Evolutionary conservation across 352 stramenopile genomes (phyloP).

Genomic region (Sclerospora graminicola): DNA sequence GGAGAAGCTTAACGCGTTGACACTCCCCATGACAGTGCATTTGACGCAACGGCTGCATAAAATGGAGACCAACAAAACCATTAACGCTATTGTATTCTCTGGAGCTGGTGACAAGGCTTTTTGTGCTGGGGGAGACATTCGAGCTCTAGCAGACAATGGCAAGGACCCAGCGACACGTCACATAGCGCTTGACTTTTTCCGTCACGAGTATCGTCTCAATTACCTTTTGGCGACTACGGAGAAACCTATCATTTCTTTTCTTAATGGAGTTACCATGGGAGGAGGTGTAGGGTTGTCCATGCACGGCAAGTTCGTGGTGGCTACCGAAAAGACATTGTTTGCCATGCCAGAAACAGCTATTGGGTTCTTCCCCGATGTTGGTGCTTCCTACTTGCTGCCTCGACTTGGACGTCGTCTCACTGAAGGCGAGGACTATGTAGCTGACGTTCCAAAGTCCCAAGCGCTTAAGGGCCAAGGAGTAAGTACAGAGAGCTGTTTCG

Average conservation of each 20-base stretch:
- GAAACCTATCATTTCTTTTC: slow-evolving; percentile 88
- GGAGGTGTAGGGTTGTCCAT: slow-evolving; percentile 96
- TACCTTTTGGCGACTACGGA: slow-evolving; percentile 78
- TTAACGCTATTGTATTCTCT: slow-evolving; percentile 80
- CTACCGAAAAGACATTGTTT: slow-evolving; percentile 95
- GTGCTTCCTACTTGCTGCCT: slow-evolving; percentile 89
- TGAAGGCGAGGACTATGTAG: slow-evolving; percentile 60
- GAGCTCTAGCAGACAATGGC: slow-evolving; percentile 78
- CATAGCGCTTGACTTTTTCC: slow-evolving; percentile 88
- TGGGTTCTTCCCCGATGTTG: slow-evolving; percentile 97
- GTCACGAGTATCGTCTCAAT: slow-evolving; percentile 93
- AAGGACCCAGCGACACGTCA: slow-evolving; percentile 59
- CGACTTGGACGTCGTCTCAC: slow-evolving; percentile 61
- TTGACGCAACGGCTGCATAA: slow-evolving; percentile 81
- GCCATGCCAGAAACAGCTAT: slow-evolving; percentile 99
- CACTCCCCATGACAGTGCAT: slow-evolving; percentile 86
- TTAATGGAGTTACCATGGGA: slow-evolving; percentile 98
- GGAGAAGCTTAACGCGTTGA: slow-evolving; percentile 88
- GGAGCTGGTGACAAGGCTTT: slow-evolving; percentile 83
- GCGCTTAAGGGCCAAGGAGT: slow-evolving; percentile 66
- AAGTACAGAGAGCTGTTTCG: slow-evolving; percentile 5
- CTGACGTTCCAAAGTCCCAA: slow-evolving; percentile 58
- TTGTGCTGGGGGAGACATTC: slow-evolving; percentile 94
- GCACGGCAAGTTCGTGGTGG: slow-evolving; percentile 94
- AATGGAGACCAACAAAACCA: slow-evolving; percentile 65